These are phyloP conservation scores for Begonia peltatifolia DNA, from an alignment of 306 rosid species.

Conservation along the genomic window DNA sequence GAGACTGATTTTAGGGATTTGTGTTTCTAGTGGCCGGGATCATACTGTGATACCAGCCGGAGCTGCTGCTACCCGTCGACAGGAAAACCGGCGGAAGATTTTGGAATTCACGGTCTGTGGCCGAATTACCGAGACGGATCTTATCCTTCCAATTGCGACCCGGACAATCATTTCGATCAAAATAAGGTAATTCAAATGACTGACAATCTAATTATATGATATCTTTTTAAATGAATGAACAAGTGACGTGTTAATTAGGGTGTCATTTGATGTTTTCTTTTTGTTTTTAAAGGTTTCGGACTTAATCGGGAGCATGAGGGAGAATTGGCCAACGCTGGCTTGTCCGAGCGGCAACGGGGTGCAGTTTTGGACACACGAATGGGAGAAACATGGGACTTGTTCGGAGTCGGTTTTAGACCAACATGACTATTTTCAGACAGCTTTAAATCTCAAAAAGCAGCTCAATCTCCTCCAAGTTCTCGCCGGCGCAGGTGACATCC, in stretches of 20 bases:
- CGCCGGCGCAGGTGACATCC: conserved; percentile 26
- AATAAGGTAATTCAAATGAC: conserved; percentile 23
- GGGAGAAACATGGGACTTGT: conserved; percentile 92
- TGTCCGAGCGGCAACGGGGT: conserved; percentile 76
- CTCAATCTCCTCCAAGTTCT: conserved; percentile 41
- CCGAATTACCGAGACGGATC: conserved; percentile 42
- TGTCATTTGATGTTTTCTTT: neutral
- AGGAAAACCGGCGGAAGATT: conserved; percentile 65
- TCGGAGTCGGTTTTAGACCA: conserved; percentile 42
- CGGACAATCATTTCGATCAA: conserved; percentile 31
- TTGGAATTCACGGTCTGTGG: conserved; percentile 77
- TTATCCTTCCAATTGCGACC: conserved; percentile 31
- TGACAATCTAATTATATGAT: no score
- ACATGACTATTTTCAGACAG: conserved; percentile 44
- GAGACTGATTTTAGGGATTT: neutral
- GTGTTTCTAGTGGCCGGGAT: conserved; percentile 70
- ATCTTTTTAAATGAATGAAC: no score
- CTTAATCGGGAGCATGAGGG: conserved; percentile 26
- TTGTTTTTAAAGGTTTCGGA: conserved; percentile 31
- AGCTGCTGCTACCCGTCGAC: conserved; percentile 68
- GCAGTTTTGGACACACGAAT: conserved; percentile 82
- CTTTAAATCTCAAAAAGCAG: conserved; percentile 45
- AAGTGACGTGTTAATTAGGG: no score
- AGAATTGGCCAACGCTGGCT: conserved; percentile 68
- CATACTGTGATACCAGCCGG: conserved; percentile 53